Evolutionary conservation across 768 basidiomycete genomes (phyloP).

Genomic region (Russula earlei): DNA sequence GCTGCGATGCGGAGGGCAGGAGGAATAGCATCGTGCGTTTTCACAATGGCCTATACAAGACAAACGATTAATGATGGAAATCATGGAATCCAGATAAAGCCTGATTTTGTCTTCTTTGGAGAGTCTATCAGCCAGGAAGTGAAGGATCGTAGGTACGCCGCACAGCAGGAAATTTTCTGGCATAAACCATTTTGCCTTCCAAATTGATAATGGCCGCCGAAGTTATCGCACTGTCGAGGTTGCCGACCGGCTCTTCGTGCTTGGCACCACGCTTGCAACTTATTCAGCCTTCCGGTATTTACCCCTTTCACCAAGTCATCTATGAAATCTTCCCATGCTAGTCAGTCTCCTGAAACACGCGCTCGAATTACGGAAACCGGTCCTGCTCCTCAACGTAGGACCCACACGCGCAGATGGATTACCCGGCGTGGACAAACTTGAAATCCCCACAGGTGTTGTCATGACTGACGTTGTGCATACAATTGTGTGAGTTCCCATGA

Average conservation of each 20-base stretch:
- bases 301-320: background rate
- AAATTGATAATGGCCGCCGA: background rate
- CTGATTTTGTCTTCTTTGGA: slow-evolving; percentile 81
- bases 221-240: slow-evolving; percentile 52
- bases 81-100: slow-evolving; percentile 48
- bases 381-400: slow-evolving; percentile 78
- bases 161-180: background rate
- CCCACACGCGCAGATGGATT: slow-evolving; percentile 77
- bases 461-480: slow-evolving; percentile 53
- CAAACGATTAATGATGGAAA: background rate
- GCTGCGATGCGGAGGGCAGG: slow-evolving; percentile 51
- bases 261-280: slow-evolving; percentile 89
- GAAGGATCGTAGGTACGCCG: slow-evolving; percentile 56
- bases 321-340: slow-evolving; percentile 22
- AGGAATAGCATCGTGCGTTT: slow-evolving; percentile 47
- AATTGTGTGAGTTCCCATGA: slow-evolving; percentile 44
- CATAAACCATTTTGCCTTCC: background rate
- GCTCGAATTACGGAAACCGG: slow-evolving; percentile 61
- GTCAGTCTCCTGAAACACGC: slow-evolving; percentile 68
- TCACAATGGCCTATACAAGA: slow-evolving; percentile 12
- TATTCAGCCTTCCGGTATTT: slow-evolving; percentile 81
- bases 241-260: slow-evolving; percentile 60
- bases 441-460: slow-evolving; percentile 63
- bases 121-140: slow-evolving; percentile 66
- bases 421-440: slow-evolving; percentile 66